phyloP scores from a whole-genome alignment of 352 stramenopile genomes.

The Globisporangium nodosum region DNA sequence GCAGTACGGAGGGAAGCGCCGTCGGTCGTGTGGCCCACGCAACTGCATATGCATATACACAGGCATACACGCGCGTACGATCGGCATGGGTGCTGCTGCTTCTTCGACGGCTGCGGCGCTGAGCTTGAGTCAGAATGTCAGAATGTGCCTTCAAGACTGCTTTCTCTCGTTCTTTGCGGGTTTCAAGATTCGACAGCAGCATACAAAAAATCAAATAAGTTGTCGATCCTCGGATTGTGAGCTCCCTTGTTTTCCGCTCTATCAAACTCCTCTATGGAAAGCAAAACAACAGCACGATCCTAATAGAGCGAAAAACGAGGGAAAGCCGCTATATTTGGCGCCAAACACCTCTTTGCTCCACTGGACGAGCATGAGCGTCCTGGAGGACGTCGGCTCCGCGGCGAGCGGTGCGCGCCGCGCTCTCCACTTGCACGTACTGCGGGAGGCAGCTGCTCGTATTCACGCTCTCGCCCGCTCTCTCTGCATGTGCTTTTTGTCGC shows the following conservation, averaged over 20 bases:
- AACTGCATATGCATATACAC: background rate
- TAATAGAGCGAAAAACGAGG: too few relatives aligned
- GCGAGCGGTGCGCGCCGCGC: conserved; percentile 15
- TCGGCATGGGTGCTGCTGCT: conserved; percentile 8
- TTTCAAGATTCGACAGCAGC: too few relatives aligned
- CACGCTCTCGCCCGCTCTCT: background rate
- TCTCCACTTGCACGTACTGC: too few relatives aligned
- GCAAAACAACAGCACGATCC: too few relatives aligned
- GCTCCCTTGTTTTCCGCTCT: too few relatives aligned
- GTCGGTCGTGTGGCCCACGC: background rate
- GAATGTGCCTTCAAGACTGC: too few relatives aligned
- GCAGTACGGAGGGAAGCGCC: background rate
- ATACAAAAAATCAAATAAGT: too few relatives aligned
- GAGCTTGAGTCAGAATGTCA: too few relatives aligned
- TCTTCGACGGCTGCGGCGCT: background rate
- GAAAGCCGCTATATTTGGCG: too few relatives aligned
- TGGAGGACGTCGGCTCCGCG: conserved; percentile 23
- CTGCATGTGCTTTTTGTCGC: background rate
- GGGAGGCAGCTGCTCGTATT: background rate
- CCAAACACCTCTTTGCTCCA: background rate
- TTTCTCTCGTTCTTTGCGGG: too few relatives aligned
- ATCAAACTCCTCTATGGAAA: too few relatives aligned
- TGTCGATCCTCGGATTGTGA: too few relatives aligned
- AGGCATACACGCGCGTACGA: conserved; percentile 5
- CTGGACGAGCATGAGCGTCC: conserved; percentile 17